Evolutionary conservation across 805 yeast genomes (phyloP), one percentile per base, ranked within the genome.

Genomic region (Wickerhamiella siamensis): DNA sequence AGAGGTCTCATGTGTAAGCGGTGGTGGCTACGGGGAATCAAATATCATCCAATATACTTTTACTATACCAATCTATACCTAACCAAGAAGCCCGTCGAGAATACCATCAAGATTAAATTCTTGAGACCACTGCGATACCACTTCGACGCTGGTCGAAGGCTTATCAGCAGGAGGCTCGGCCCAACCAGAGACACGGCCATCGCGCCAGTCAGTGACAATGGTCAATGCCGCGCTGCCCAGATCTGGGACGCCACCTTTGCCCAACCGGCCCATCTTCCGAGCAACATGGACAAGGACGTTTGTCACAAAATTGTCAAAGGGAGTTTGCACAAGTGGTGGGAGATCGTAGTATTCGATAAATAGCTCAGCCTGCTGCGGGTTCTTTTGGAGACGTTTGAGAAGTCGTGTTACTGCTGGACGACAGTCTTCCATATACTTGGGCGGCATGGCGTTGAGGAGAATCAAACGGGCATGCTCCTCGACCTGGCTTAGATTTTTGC

Each of bases 171-270:
- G 54, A 36, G 95, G 94, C 52, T 77, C 63, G 2, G 83, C 75
- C 95, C 95, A 91, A 38, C 96, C 94, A 42, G 79, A 63, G 53
- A 91, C 76, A 58, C 91, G 75, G 45, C 98, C 98, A 61, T 87
- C 96, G 64, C 95, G 77, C 97, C 97, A 91, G 63, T 91, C 98
- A 54, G 74, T 83, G 56, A 91, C 68, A 10, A 91, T 79, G 31
- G 81, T 69, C 53, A 73, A 60, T 31, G 93, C 95, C 6, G 97
- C 94, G 49, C 87, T 71, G 45, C 75, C 79, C 48, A 91, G 60
- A 59, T 91, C 86, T 43, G 97, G 95, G 45, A 91, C 63, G 57
- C 98, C 98, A 34, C 95, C 95, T 56, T 74, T 80, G 39, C 94
- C 84, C 48, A 91, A 68, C 62, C 96, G 74, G 44, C 98, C 98